A percentile compares a stretch with the other conserved stretches of the same genome.
phyloP scores from a whole-genome alignment of 1,284 basidiomycete species.

The Hemileia vastatrix region DNA sequence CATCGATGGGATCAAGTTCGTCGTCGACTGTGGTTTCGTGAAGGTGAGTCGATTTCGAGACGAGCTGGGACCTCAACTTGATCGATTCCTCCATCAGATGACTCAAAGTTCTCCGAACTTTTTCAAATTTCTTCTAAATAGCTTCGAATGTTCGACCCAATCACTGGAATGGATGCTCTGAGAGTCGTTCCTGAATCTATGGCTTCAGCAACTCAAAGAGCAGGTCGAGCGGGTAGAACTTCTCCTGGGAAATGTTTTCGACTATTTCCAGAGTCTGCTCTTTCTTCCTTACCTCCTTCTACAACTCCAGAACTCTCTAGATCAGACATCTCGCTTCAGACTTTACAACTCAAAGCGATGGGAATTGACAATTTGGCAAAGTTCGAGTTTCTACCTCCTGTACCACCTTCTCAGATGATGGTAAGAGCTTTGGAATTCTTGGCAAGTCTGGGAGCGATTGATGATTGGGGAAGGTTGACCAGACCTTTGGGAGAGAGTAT shows the following conservation, averaged over 20 bases:
- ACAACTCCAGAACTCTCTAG: slow-evolving; percentile 83
- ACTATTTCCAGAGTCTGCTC: slow-evolving; percentile 64
- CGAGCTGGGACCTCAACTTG: background rate
- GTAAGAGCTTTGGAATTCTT: slow-evolving; percentile 65
- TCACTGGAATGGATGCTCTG: slow-evolving; percentile 43
- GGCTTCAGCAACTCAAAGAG: slow-evolving; percentile 45
- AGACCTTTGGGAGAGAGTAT: slow-evolving; percentile 50
- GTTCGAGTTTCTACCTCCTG: slow-evolving; percentile 83
- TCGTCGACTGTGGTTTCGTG: slow-evolving; percentile 90
- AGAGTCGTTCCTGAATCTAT: slow-evolving; percentile 41
- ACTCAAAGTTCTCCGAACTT: slow-evolving; percentile 52
- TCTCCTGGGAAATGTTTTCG: slow-evolving; percentile 83
- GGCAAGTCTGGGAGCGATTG: slow-evolving; percentile 49
- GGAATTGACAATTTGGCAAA: slow-evolving; percentile 79
- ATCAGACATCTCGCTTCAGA: slow-evolving; percentile 73
- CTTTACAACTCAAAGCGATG: slow-evolving; percentile 84
- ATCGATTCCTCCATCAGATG: background rate
- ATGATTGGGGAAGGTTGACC: slow-evolving; percentile 50
- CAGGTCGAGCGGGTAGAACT: slow-evolving; percentile 46
- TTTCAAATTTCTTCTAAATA: slow-evolving; percentile 7
- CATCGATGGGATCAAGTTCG: slow-evolving; percentile 86
- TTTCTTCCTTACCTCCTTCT: slow-evolving; percentile 55
- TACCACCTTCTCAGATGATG: slow-evolving; percentile 79
- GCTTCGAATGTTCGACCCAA: slow-evolving; percentile 40
- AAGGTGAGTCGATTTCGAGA: slow-evolving; percentile 54